Evolutionary conservation across 352 stramenopile species (phyloP), one percentile per base, ranked within the genome.

Genomic region (Phytophthora hibernalis): DNA sequence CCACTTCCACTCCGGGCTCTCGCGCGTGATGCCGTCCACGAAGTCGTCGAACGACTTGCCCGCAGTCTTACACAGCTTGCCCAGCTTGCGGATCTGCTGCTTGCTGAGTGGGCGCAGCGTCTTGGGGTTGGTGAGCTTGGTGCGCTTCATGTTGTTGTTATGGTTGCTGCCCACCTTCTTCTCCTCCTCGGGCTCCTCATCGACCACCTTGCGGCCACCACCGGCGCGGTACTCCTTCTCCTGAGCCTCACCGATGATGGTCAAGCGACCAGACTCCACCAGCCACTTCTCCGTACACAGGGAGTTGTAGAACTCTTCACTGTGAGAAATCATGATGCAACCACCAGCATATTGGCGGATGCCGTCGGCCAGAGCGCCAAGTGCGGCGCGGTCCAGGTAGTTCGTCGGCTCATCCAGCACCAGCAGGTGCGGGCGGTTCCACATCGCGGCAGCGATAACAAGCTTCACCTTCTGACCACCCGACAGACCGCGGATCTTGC

Each of bases 381-480:
- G 61, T 8, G 83, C 81, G 15, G 79, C 84, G 16, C 82, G 81
- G 40, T 97, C 89, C 50, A 97, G 65, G 76, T 95, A 94, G 68
- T 96, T 96, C 28, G 89, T 97, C 24, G 89, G 89, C 68, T 97
- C 89, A 74, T 97, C 89, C 18, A 96, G 76, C 72, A 96, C 87
- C 21, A 97, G 70, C 76, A 97, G 74, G 72, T 97, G 90, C 33
- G 90, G 90, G 44, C 87, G 79, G 65, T 82, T 88, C 83, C 83
- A 92, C 85, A 94, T 92, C 47, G 83, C 83, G 16, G 83, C 82
- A 21, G 82, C 86, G 60, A 94, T 85, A 31, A 92, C 83, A 47
- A 91, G 76, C 77, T 92, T 92, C 52, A 92, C 83, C 79, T 93
- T 93, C 63, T 93, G 85, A 38, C 85, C 85, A 45, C 85, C 85